These are phyloP conservation scores for Fragosphaeria purpurea DNA, from an alignment of 2,329 filamentous ascomycete species.

Conservation along the genomic window DNA sequence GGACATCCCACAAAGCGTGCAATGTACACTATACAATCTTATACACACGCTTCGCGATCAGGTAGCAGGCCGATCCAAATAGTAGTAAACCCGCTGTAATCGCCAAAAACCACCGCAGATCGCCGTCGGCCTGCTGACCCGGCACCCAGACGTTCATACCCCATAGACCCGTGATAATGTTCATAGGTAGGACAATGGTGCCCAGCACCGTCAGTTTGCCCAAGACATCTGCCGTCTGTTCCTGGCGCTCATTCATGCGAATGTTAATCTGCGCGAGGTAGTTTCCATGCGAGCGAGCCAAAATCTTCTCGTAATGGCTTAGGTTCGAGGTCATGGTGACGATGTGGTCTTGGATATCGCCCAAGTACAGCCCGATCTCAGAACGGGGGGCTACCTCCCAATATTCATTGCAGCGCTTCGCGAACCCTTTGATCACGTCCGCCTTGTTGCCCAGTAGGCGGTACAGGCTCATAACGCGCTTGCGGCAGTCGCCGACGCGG, in stretches of 20 bases:
- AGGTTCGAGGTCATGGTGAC: conserved; percentile 97
- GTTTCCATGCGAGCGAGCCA: conserved; percentile 85
- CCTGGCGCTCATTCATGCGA: conserved; percentile 94
- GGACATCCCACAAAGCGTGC: no score
- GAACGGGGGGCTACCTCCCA: conserved; percentile 93
- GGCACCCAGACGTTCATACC: conserved; percentile 98
- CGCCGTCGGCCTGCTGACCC: conserved; percentile 71
- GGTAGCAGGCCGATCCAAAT: conserved; percentile 73
- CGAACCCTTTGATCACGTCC: conserved; percentile 98
- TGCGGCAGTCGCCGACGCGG: conserved; percentile 84
- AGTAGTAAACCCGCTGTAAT: conserved; percentile 64
- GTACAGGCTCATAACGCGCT: conserved; percentile 95
- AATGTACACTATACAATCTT: conserved; percentile 51
- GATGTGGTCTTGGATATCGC: conserved; percentile 98
- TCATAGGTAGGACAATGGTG: conserved; percentile 97
- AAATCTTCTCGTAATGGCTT: conserved; percentile 89
- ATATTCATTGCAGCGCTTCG: conserved; percentile 94
- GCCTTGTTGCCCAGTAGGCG: conserved; percentile 91
- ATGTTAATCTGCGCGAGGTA: conserved; percentile 99
- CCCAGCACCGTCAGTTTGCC: conserved; percentile 92
- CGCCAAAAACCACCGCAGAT: conserved; percentile 64
- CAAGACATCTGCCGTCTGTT: conserved; percentile 89
- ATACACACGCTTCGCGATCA: conserved; percentile 75
- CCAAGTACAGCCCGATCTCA: conserved; percentile 94
- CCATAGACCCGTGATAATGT: conserved; percentile 97